Evolutionary conservation across 2,329 filamentous ascomycete genomes (phyloP).

Genomic region (Trichoderma hamatum): DNA sequence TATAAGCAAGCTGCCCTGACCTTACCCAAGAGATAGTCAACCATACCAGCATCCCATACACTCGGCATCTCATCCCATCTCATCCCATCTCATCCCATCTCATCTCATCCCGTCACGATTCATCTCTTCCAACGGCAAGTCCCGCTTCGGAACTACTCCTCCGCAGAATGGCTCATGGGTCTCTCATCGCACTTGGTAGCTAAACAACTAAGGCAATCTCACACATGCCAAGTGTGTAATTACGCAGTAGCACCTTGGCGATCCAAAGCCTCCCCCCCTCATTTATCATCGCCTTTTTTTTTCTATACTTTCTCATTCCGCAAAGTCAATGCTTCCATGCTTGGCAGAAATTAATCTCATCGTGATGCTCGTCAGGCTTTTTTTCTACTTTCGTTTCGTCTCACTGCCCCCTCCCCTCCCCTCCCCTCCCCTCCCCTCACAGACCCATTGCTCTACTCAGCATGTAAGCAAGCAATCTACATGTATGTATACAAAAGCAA

Average conservation of each 20-base stretch:
- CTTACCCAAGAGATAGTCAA: too few relatives aligned
- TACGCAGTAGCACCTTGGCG: background rate
- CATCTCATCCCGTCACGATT: too few relatives aligned
- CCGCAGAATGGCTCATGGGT: background rate
- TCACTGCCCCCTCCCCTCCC: background rate
- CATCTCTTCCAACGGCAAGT: conserved; percentile 3
- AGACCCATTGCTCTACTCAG: background rate
- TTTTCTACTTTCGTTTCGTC: background rate
- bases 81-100: too few relatives aligned
- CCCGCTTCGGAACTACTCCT: background rate
- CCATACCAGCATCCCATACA: background rate
- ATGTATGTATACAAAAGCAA: background rate
- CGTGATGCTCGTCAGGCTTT: background rate
- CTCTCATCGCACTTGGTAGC: background rate
- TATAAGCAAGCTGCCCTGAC: too few relatives aligned
- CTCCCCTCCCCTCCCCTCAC: background rate
- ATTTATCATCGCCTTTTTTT: background rate
- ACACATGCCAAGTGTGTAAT: background rate
- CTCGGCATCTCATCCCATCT: too few relatives aligned
- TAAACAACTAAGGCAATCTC: background rate
- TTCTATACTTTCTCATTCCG: background rate
- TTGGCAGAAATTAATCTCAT: background rate
- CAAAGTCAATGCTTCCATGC: background rate
- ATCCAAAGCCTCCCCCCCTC: background rate
- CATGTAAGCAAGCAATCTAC: background rate